A percentile compares a stretch with the other conserved stretches of the same genome.
Conservation (phyloP, 2,329 filamentous ascomycete species). For the Beauveria asiatica region DNA sequence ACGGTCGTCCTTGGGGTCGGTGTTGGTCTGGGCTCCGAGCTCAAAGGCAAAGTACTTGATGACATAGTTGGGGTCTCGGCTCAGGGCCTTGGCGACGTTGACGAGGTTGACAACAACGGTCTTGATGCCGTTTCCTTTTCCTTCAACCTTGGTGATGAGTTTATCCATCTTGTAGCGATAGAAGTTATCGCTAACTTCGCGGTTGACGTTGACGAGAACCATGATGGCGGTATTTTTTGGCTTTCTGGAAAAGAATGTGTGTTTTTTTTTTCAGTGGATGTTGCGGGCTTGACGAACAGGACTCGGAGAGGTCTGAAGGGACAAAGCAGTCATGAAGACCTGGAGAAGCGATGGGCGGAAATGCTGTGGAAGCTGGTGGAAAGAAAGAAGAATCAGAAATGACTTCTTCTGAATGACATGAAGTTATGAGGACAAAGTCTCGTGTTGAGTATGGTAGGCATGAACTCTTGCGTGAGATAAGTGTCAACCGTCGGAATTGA, state of each 20-base stretch:
- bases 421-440: slow-evolving; percentile 40
- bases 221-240: slow-evolving; percentile 54
- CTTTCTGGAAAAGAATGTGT: background rate
- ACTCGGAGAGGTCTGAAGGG: slow-evolving; percentile 11
- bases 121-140: slow-evolving; percentile 99
- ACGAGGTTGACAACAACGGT: slow-evolving; percentile 93
- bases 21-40: slow-evolving; percentile 96
- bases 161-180: slow-evolving; percentile 99
- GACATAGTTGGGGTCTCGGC: slow-evolving; percentile 85
- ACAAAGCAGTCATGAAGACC: slow-evolving; percentile 10
- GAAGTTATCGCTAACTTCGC: slow-evolving; percentile 96
- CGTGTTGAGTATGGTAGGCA: slow-evolving; percentile 45
- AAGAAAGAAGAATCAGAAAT: slow-evolving; percentile 40
- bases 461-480: slow-evolving; percentile 39
- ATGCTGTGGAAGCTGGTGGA: slow-evolving; percentile 3
- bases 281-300: slow-evolving; percentile 4
- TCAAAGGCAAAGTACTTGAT: slow-evolving; percentile 99
- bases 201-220: slow-evolving; percentile 97
- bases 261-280: slow-evolving; percentile 2
- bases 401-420: slow-evolving; percentile 47
- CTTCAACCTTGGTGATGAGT: slow-evolving; percentile 97
- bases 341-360: background rate
- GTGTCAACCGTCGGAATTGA: slow-evolving; percentile 86
- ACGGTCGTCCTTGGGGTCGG: slow-evolving; percentile 91
- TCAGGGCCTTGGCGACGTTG: slow-evolving; percentile 85